Evolutionary conservation across 352 stramenopile genomes (phyloP).

Genomic region (Globisporangium polare): DNA sequence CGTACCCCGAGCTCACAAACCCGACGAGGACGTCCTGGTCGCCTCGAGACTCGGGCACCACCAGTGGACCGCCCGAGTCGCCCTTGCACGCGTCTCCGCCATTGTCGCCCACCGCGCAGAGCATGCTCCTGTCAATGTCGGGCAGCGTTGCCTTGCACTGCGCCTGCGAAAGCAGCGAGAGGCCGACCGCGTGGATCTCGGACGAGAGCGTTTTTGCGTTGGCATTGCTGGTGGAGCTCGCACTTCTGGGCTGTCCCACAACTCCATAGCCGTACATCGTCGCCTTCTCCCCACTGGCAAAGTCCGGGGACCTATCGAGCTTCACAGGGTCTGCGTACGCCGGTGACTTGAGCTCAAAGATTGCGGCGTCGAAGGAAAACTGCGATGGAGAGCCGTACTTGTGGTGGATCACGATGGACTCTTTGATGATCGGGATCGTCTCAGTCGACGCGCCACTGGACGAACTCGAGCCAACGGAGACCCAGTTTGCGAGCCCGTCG

Average conservation of each 20-base stretch:
- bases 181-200: constrained; percentile 19
- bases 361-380: constrained; percentile 30
- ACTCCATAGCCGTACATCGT: constrained; percentile 32
- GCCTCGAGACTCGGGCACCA: constrained; percentile 10
- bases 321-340: constrained; percentile 21
- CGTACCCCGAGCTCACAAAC: constrained; percentile 34
- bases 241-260: too few species aligned
- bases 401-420: constrained; percentile 21
- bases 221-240: too few species aligned
- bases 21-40: constrained; percentile 22
- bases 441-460: constrained; percentile 21
- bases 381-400: constrained; percentile 18
- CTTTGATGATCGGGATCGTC: constrained; percentile 21
- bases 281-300: constrained; percentile 15
- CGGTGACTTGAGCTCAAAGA: constrained; percentile 25
- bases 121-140: constrained; percentile 23
- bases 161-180: constrained; percentile 21
- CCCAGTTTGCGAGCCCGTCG: constrained; percentile 23
- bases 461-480: constrained; percentile 23
- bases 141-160: constrained; percentile 18
- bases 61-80: constrained; percentile 34
- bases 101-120: constrained; percentile 24
- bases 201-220: constrained; percentile 18
- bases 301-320: constrained; percentile 21
- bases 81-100: constrained; percentile 29